Conservation (phyloP, 257 asterid species). For the Vinca minor region DNA sequence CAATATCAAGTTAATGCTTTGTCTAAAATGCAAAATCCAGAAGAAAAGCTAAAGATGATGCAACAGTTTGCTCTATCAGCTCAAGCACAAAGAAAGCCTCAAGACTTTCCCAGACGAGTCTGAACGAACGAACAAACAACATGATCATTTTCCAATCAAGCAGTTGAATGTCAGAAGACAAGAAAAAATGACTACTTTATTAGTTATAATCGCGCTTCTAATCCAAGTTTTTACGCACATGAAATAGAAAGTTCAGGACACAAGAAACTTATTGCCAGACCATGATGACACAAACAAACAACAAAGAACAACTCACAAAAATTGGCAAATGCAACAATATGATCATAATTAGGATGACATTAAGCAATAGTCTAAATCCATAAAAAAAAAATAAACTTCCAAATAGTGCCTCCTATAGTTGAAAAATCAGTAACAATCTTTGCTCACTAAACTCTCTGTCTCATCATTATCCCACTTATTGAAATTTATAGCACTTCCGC, state of each 20-base stretch:
- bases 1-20: not conserved
- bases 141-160: not conserved
- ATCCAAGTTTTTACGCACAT: not conserved
- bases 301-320: not conserved
- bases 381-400: not conserved
- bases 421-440: not conserved
- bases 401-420: not conserved
- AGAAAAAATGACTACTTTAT: not conserved
- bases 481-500: not conserved
- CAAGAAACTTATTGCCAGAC: not conserved
- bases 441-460: not conserved
- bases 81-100: not conserved
- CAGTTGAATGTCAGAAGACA: too few relatives aligned
- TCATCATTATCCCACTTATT: not conserved
- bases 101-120: too few relatives aligned
- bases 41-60: not conserved
- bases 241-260: not conserved
- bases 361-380: not conserved
- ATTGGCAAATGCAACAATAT: not conserved
- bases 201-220: not conserved
- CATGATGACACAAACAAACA: not conserved
- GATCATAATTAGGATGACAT: not conserved
- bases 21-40: too few relatives aligned
- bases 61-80: not conserved
- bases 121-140: not conserved